Conservation (phyloP, 78 protist species). For the Dictyostelium discoideum region DNA sequence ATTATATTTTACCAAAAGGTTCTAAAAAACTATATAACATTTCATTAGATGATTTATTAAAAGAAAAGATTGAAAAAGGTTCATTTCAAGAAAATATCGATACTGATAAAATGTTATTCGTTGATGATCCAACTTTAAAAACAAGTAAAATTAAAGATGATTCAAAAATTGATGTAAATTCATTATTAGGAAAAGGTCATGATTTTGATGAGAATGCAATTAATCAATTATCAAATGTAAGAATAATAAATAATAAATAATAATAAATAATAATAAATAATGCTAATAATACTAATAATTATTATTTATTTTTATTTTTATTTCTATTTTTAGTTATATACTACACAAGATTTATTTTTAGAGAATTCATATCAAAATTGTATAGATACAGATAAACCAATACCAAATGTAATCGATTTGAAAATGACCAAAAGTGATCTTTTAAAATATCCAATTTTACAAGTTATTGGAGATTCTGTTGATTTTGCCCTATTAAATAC, state of each 20-base stretch:
- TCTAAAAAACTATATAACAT: not conserved
- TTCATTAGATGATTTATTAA: conserved; percentile 11
- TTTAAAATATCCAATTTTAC: not conserved
- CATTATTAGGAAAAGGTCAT: not conserved
- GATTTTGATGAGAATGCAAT: not conserved
- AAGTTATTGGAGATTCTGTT: not conserved
- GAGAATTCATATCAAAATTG: not conserved
- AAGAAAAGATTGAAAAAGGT: not conserved
- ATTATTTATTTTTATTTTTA: too few relatives aligned
- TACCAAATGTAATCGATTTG: not conserved
- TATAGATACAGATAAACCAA: not conserved
- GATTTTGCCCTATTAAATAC: not conserved
- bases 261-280: not conserved
- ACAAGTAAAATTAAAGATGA: not conserved
- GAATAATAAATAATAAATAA: not conserved
- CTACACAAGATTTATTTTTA: not conserved
- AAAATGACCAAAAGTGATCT: not conserved
- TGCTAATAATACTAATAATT: too few relatives aligned
- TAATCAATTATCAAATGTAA: not conserved
- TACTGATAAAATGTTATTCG: not conserved
- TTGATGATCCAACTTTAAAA: not conserved
- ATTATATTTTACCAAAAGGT: not conserved
- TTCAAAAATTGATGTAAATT: not conserved
- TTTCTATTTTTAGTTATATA: not conserved
- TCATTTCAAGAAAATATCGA: not conserved